Conservation (phyloP, 2,329 filamentous ascomycete species). For the Fusarium pininemorale region DNA sequence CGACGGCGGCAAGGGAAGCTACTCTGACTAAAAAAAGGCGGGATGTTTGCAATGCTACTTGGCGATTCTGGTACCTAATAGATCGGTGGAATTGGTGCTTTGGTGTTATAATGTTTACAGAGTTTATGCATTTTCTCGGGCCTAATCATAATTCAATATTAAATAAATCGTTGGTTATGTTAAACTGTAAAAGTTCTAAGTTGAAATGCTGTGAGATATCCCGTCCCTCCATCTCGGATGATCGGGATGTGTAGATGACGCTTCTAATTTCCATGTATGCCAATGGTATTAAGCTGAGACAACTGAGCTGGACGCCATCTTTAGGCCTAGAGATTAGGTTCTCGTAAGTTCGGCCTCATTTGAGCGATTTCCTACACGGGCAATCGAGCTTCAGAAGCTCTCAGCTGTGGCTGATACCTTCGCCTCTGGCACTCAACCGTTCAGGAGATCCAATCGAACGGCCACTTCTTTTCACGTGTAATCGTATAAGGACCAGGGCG, state of each 20-base stretch:
- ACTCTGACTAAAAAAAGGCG: neutral
- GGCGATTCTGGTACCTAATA: neutral
- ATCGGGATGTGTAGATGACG: slow-evolving; percentile 3
- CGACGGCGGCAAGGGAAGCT: neutral
- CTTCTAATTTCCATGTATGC: neutral
- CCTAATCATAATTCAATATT: neutral
- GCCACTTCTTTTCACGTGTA: neutral
- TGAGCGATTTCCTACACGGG: neutral
- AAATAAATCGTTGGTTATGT: neutral
- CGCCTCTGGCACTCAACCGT: neutral
- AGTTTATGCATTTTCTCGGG: neutral
- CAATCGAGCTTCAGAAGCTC: neutral
- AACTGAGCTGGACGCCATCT: neutral
- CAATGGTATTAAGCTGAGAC: neutral
- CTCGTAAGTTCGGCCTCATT: neutral
- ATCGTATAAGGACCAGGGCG: neutral
- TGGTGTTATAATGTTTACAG: neutral
- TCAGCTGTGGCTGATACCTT: neutral
- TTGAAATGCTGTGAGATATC: slow-evolving; percentile 3
- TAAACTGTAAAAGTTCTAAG: neutral
- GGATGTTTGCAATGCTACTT: neutral
- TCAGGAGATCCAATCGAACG: neutral
- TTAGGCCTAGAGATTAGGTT: neutral
- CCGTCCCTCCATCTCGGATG: slow-evolving; percentile 20
- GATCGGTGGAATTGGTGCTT: neutral